A percentile compares a stretch with the other conserved stretches of the same genome.
These are phyloP conservation scores for Tricholoma saponaceum DNA, from an alignment of 768 basidiomycete genomes.

Conservation along the genomic window DNA sequence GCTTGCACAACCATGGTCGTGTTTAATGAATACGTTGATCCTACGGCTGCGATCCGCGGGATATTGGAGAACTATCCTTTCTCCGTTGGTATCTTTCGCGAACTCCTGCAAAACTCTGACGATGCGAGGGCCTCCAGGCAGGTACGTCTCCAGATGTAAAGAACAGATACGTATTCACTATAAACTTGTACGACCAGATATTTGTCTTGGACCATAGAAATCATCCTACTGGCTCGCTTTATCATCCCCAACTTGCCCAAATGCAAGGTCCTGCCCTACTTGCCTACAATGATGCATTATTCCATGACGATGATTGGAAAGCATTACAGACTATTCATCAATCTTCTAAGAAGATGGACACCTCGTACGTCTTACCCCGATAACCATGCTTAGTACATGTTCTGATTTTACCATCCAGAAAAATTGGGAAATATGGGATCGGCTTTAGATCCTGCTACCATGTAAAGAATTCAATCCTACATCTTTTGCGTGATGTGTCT, in stretches of 20 bases:
- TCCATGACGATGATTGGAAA: constrained; percentile 38
- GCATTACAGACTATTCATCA: constrained; percentile 39
- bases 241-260: constrained; percentile 21
- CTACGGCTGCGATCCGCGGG: too few relatives aligned
- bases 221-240: constrained; percentile 21
- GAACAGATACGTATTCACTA: too few relatives aligned
- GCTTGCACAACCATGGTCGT: too few relatives aligned
- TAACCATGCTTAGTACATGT: neutral
- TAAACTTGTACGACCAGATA: too few relatives aligned
- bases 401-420: constrained; percentile 23
- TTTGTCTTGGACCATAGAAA: constrained; percentile 39
- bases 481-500: neutral
- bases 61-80: too few relatives aligned
- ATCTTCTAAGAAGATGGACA: constrained; percentile 43
- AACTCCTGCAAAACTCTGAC: too few relatives aligned
- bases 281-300: constrained; percentile 41
- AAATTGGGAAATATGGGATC: constrained; percentile 51
- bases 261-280: constrained; percentile 43
- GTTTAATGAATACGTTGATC: too few relatives aligned
- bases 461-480: too few relatives aligned
- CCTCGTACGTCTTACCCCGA: constrained; percentile 35
- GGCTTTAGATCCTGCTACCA: constrained; percentile 50
- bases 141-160: too few relatives aligned
- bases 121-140: too few relatives aligned
- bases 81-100: too few relatives aligned